These are phyloP conservation scores for Capsella rubella DNA, from an alignment of 441 rosid genomes.

Conservation along the genomic window DNA sequence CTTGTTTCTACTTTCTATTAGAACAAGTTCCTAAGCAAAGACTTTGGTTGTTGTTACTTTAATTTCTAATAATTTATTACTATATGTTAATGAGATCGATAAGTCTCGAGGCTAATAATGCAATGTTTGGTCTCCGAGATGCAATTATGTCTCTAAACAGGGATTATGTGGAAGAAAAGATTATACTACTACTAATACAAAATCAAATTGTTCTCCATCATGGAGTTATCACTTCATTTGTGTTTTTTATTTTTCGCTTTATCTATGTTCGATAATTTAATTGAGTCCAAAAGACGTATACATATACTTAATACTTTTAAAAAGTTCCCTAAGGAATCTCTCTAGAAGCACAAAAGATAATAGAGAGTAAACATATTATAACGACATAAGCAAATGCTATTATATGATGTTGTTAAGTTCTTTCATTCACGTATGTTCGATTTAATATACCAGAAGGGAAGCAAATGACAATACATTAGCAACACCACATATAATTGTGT, in stretches of 20 bases:
- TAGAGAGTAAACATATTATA: neutral
- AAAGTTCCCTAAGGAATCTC: neutral
- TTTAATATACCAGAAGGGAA: no score
- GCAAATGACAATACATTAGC: no score
- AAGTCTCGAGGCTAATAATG: constrained; percentile 7
- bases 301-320: neutral
- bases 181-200: neutral
- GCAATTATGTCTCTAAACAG: constrained; percentile 34
- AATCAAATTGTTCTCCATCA: constrained; percentile 16
- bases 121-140: constrained; percentile 12
- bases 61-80: neutral
- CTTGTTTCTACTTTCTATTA: neutral
- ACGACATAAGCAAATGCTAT: neutral
- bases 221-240: constrained; percentile 19
- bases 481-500: no score
- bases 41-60: constrained; percentile 29
- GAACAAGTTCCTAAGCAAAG: constrained; percentile 42
- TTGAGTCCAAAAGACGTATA: neutral
- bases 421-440: no score
- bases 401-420: no score
- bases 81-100: neutral
- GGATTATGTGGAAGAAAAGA: constrained; percentile 8
- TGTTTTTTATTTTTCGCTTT: constrained; percentile 6
- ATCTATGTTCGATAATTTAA: neutral
- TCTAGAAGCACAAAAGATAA: constrained; percentile 1